Evolutionary conservation across 371 early-diverging fungal genomes (phyloP).

Genomic region (Mucor circinelloides): DNA sequence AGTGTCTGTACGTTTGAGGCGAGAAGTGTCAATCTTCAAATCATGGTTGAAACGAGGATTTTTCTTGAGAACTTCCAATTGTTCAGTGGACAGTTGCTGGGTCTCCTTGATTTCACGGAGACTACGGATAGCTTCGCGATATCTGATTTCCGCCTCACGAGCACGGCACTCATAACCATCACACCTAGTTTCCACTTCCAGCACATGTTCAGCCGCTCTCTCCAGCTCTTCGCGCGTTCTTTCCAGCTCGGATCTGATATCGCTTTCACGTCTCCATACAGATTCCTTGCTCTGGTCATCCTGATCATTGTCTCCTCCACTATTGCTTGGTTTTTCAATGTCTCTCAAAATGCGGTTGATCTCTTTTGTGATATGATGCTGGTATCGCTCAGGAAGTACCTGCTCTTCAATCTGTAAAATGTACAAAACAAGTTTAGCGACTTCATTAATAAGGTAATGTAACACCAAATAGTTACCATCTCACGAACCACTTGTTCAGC

Average conservation of each 20-base stretch:
- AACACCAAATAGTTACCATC: slow-evolving; percentile 75
- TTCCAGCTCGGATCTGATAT: slow-evolving; percentile 41
- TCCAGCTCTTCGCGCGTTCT: slow-evolving; percentile 32
- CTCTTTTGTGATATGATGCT: slow-evolving; percentile 79
- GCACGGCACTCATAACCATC: slow-evolving; percentile 34
- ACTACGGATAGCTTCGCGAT: slow-evolving; percentile 30
- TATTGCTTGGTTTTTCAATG: slow-evolving; percentile 48
- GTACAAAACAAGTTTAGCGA: background rate
- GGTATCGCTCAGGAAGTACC: slow-evolving; percentile 74
- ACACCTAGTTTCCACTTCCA: slow-evolving; percentile 36
- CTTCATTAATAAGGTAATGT: slow-evolving; percentile 8
- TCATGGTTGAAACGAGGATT: slow-evolving; percentile 16
- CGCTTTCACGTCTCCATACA: slow-evolving; percentile 48
- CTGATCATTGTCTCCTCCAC: slow-evolving; percentile 40
- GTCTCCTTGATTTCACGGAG: slow-evolving; percentile 23
- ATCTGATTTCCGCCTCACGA: slow-evolving; percentile 33
- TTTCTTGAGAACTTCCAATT: slow-evolving; percentile 5
- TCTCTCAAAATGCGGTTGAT: slow-evolving; percentile 86
- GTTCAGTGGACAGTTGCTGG: slow-evolving; percentile 12
- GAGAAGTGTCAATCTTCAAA: slow-evolving; percentile 22
- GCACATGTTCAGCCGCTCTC: slow-evolving; percentile 30
- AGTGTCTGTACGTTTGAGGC: slow-evolving; percentile 6
- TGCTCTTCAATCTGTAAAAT: slow-evolving; percentile 71
- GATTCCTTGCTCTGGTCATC: slow-evolving; percentile 33
- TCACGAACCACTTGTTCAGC: slow-evolving; percentile 91